Base-by-base conservation (phyloP, 352 stramenopile species). In the Phytophthora idaei region DNA sequence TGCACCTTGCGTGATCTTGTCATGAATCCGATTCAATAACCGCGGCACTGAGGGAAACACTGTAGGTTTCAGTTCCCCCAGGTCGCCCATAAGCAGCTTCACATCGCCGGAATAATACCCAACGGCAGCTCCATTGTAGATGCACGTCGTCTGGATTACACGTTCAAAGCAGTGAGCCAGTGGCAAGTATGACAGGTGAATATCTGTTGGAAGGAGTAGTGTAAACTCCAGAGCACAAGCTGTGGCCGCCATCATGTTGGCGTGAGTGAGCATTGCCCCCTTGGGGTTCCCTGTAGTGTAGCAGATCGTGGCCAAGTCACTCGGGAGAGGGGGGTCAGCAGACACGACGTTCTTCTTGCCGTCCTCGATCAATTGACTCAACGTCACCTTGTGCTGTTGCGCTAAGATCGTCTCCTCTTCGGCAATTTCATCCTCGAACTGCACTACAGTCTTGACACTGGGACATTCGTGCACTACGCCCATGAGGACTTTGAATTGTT, bases 121-220 rank as follows among this genome's bases (percentile, higher is more conserved):
- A 44, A 99, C 87, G 5, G 82, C 81, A 12, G 79, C 90, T 3
- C 96, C 95, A 11, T 64, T 63, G 9, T 69, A 66, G 25, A 98
- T 85, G 53, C 70, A 66, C 5, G 61, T 73, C 6, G 65, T 70
- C 47, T 88, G 76, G 15, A 89, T 75, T 28, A 76, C 71, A n/a
- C 90, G 71, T 81, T 98, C 96, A 64, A 97, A 98, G 44, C 98
- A 93, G 69, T 99, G 96, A 6, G 94, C 90, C 28, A 99, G 70
- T 15, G 96, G 95, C 39, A 99, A 74, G 71, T 98, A 99, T 12
- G 88, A 97, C 34, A 99, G 73, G 64, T 98, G 74, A 21, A 77
- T 34, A 36, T 81, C 71, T 5, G 64, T 59, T 5, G 64, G 36
- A 17, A 56, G 51, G 1, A 58, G 28, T 14, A 59, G 34, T 4